Conservation (phyloP, 1,284 basidiomycete species). For the Heliocybe sulcata region DNA sequence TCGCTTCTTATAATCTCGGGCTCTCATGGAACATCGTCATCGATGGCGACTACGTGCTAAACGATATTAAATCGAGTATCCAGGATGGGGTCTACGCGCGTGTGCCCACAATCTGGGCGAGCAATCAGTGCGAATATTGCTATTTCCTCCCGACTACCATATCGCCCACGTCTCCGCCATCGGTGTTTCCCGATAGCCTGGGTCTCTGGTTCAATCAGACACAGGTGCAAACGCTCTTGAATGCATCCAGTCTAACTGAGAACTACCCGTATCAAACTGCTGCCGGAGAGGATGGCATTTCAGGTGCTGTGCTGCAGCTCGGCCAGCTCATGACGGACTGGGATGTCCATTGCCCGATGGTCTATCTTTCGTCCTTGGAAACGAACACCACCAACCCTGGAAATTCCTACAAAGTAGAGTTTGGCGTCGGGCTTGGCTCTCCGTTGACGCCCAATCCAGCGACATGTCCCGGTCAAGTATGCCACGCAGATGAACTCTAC, state of each 20-base stretch:
- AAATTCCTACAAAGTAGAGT: conserved; percentile 10
- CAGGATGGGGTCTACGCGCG: conserved; percentile 8
- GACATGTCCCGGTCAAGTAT: conserved; percentile 10
- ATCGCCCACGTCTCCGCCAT: conserved; percentile 5
- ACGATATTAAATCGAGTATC: background rate
- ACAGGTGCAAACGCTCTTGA: background rate
- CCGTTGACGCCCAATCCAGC: conserved; percentile 8
- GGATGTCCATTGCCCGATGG: conserved; percentile 6
- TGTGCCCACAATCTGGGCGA: conserved; percentile 11
- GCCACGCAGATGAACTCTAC: conserved; percentile 9
- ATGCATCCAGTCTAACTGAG: background rate
- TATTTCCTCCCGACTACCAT: conserved; percentile 11
- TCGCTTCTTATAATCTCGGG: conserved; percentile 1
- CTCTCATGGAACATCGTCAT: background rate
- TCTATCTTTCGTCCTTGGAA: conserved; percentile 9
- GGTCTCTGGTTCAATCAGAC: background rate
- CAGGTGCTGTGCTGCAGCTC: conserved; percentile 13
- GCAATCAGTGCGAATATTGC: conserved; percentile 9
- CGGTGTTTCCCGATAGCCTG: background rate
- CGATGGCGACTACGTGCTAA: background rate
- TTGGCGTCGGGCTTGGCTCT: conserved; percentile 5
- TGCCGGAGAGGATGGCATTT: background rate
- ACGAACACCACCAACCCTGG: conserved; percentile 12
- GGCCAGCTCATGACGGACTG: conserved; percentile 4
- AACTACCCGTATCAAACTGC: conserved; percentile 1